Evolutionary conservation across 73 alveolate genomes (phyloP).

Genomic region (Symbiodinium natans): DNA sequence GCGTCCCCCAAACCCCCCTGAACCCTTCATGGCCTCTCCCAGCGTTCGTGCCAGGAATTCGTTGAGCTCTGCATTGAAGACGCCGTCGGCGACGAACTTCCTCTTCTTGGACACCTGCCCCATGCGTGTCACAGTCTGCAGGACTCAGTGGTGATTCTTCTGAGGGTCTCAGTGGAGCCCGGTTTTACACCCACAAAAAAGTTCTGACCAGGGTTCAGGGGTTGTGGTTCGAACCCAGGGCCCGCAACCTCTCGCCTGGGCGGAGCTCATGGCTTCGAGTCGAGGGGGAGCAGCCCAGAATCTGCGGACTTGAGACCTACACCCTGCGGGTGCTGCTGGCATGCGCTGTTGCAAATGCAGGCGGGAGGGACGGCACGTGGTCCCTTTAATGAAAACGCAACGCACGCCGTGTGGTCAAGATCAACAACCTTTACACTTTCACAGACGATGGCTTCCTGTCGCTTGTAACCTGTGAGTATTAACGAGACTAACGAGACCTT

Average conservation of each 20-base stretch:
- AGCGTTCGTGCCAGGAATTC: conserved; percentile 98
- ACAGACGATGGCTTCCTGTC: neutral
- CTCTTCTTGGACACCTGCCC: conserved; percentile 93
- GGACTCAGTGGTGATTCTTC: neutral
- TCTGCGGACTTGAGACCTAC: neutral
- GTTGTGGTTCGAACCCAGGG: neutral
- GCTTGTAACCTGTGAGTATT: no score
- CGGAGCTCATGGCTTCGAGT: neutral
- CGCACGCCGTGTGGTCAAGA: no score
- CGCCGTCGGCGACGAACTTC: conserved; percentile 95
- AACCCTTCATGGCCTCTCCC: conserved; percentile 89
- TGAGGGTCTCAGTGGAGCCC: no score
- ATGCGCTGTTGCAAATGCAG: no score
- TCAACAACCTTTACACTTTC: neutral
- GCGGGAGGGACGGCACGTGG: no score
- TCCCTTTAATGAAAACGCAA: no score
- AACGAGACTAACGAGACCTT: no score
- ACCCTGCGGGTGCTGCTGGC: neutral
- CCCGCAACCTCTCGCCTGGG: neutral
- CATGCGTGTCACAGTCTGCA: neutral
- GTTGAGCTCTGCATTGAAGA: conserved; percentile 99
- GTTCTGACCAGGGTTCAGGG: no score
- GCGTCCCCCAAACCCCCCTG: no score
- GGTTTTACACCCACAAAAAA: no score
- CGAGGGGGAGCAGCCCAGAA: neutral